Evolutionary conservation across 1,284 basidiomycete genomes (phyloP).

Genomic region (Porogramme epimiltina): DNA sequence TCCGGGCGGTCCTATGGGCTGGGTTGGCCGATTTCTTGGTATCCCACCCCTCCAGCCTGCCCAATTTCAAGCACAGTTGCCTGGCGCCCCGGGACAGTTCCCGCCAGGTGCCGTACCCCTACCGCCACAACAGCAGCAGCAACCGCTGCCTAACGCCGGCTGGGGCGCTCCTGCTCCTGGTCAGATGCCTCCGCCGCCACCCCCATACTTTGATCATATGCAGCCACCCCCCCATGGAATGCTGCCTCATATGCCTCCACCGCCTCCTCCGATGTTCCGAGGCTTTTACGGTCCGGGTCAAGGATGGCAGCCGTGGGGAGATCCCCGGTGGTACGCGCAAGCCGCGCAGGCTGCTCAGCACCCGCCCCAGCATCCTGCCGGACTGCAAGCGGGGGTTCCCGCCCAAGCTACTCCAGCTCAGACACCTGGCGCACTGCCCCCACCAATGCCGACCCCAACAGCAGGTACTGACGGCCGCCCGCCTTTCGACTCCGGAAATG

Average conservation of each 20-base stretch:
- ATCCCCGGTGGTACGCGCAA: slow-evolving; percentile 32
- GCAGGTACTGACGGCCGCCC: not conserved
- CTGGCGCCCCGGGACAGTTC: slow-evolving; percentile 14
- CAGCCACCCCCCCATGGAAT: slow-evolving; percentile 19
- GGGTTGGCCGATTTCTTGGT: slow-evolving; percentile 54
- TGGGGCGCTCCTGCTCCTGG: slow-evolving; percentile 18
- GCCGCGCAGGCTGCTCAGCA: not conserved
- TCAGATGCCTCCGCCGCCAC: slow-evolving; percentile 22
- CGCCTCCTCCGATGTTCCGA: slow-evolving; percentile 34
- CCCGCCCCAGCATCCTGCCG: not conserved
- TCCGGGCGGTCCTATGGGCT: slow-evolving; percentile 31
- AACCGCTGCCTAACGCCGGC: slow-evolving; percentile 13
- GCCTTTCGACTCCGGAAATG: not conserved
- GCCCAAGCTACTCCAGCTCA: slow-evolving; percentile 17
- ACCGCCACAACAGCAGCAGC: slow-evolving; percentile 16
- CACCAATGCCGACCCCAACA: not conserved
- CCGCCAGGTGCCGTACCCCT: slow-evolving; percentile 18
- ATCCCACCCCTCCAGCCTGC: slow-evolving; percentile 30
- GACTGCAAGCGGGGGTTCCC: not conserved
- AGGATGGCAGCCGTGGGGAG: slow-evolving; percentile 64
- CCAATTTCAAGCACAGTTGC: slow-evolving; percentile 16
- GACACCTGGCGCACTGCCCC: slow-evolving; percentile 3
- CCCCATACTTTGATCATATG: slow-evolving; percentile 29
- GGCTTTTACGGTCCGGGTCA: slow-evolving; percentile 67
- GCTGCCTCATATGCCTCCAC: slow-evolving; percentile 33